Evolutionary conservation across 805 yeast species (phyloP), one percentile per base, ranked within the genome.

Genomic region (Nakazawaea molendinolei): DNA sequence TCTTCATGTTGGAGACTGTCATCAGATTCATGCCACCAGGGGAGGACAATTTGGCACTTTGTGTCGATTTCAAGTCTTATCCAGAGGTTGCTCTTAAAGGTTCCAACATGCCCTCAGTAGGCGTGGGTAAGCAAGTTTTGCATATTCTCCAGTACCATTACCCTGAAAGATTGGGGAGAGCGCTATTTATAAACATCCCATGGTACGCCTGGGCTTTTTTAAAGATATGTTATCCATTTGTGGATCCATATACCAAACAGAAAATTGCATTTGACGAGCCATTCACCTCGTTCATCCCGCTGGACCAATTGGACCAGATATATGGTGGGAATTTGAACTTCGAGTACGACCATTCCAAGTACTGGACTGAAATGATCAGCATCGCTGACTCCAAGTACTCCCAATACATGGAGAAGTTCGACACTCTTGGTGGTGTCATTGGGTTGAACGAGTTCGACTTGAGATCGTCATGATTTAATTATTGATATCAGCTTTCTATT

Each of bases 11-110:
- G 36, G 99, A 92, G 59, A 71, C 89, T 41, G 95, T 84, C 28
- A 89, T 90, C 39, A 94, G 87, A 57, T 85, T 74, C 58, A 90
- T 92, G 97, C 96, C 97, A 1, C 71, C 86, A 0, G 97, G 97
- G 16, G 98, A 92, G 60, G 98, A 90, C 53, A 81, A 94, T 9
- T 65, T 92, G 36, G 95, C 97, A 1, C 62, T 92, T 36, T 65
- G 94, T 44, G 90, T 92, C 45, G 98, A 92, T 59, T 90, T 92
- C 61, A 86, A 90, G 58, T 79, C 84, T 14, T 78, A 86, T 41
- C 82, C 85, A 38, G 69, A 64, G 52, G 52, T 60, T 28, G 57
- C 57, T 51, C 69, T 62, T 23, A 69, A 68, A 55, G 77, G 74
- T 22, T 72, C 81, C 40, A 86, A 83, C 53, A 75, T 86, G 39